Conservation (phyloP, 2,329 filamentous ascomycete species). For the Aspergillus proliferans region DNA sequence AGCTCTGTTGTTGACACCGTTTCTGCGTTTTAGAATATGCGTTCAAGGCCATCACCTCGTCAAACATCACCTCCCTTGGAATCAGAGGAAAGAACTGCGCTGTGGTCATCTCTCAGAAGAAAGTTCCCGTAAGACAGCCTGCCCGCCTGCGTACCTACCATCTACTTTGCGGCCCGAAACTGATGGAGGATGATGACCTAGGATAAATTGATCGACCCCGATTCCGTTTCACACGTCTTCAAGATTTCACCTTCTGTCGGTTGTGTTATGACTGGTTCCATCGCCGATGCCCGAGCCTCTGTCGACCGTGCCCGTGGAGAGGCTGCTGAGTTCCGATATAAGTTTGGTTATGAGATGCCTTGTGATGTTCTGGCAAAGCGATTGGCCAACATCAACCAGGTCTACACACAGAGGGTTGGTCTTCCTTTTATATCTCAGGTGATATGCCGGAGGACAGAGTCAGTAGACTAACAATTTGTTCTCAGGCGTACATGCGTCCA, state of each 20-base stretch:
- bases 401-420: slow-evolving; percentile 91
- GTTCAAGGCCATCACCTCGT: slow-evolving; percentile 99
- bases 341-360: slow-evolving; percentile 99
- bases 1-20: background rate
- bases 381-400: slow-evolving; percentile 97
- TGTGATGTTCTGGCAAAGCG: slow-evolving; percentile 95
- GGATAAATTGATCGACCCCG: slow-evolving; percentile 98
- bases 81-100: slow-evolving; percentile 95
- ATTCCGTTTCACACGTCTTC: slow-evolving; percentile 96
- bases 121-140: slow-evolving; percentile 74
- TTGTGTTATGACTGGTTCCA: slow-evolving; percentile 97
- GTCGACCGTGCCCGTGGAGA: slow-evolving; percentile 90
- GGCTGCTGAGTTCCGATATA: slow-evolving; percentile 96
- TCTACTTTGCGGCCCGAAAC: slow-evolving; percentile 3
- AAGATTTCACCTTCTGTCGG: slow-evolving; percentile 92
- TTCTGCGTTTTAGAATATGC: slow-evolving; percentile 74
- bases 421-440: slow-evolving; percentile 3
- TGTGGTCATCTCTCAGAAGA: slow-evolving; percentile 97
- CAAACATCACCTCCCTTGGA: slow-evolving; percentile 97
- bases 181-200: slow-evolving; percentile 34
- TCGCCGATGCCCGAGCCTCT: slow-evolving; percentile 91
- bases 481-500: slow-evolving; percentile 90
- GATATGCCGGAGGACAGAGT: background rate
- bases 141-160: background rate
- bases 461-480: slow-evolving; percentile 1